phyloP scores from a whole-genome alignment of 2,329 filamentous ascomycete species.

The Dothistroma pini region DNA sequence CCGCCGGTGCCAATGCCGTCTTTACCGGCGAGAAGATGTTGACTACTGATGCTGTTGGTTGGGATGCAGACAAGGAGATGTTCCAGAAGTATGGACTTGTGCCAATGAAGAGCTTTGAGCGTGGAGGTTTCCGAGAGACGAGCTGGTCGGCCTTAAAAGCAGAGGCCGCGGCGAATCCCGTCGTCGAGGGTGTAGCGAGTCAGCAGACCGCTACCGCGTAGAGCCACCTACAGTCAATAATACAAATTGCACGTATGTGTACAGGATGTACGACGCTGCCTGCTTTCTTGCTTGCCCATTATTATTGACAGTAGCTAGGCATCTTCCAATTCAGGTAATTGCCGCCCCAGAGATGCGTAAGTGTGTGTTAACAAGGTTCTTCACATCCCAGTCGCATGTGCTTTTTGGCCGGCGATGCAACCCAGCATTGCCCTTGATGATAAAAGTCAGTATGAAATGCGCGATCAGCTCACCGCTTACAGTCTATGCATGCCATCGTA shows the following conservation, averaged over 20 bases:
- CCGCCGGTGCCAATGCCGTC: slow-evolving; percentile 88
- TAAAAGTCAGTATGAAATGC: not conserved
- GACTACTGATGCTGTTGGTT: slow-evolving; percentile 86
- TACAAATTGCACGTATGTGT: not conserved
- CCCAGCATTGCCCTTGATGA: not conserved
- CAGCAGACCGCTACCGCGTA: not conserved
- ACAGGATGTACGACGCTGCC: not conserved
- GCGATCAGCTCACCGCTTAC: not conserved
- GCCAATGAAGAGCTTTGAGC: slow-evolving; percentile 60
- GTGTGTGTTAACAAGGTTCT: not conserved
- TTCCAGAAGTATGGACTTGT: slow-evolving; percentile 78
- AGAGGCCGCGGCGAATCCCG: slow-evolving; percentile 6
- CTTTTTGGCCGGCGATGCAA: not conserved
- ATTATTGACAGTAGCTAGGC: too few relatives aligned
- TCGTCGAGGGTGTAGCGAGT: slow-evolving; percentile 4
- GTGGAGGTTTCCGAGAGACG: slow-evolving; percentile 32
- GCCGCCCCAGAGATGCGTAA: not conserved
- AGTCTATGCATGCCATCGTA: not conserved
- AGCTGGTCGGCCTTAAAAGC: slow-evolving; percentile 29
- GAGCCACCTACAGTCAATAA: not conserved
- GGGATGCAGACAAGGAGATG: slow-evolving; percentile 82
- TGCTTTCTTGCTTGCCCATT: not conserved
- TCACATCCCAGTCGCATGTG: not conserved
- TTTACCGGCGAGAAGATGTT: slow-evolving; percentile 96
- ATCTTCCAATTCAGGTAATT: not conserved